phyloP scores from a whole-genome alignment of 1,284 basidiomycete genomes.

The Anthracocystis setariae region DNA sequence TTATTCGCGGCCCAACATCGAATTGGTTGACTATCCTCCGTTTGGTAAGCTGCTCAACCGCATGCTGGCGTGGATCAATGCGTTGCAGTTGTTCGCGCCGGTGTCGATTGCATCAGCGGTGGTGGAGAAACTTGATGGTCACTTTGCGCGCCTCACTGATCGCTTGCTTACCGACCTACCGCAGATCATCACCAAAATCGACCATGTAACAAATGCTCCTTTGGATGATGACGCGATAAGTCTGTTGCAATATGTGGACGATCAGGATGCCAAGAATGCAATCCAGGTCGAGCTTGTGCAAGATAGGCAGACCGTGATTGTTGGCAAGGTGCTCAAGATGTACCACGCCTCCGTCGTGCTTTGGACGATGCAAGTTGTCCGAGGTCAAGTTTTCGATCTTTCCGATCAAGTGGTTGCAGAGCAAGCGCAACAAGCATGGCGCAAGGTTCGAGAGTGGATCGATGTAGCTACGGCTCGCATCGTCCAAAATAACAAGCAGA shows the following conservation, averaged over 20 bases:
- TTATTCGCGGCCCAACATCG: slow-evolving; percentile 20
- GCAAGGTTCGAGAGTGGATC: slow-evolving; percentile 13
- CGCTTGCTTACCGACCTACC: slow-evolving; percentile 11
- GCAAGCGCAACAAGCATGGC: neutral
- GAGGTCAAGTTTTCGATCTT: slow-evolving; percentile 13
- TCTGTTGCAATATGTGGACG: slow-evolving; percentile 8
- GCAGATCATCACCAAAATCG: slow-evolving; percentile 2
- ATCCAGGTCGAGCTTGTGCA: slow-evolving; percentile 14
- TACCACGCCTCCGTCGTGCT: slow-evolving; percentile 25
- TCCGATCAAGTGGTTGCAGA: neutral
- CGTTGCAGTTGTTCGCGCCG: slow-evolving; percentile 30
- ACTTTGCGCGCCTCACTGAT: slow-evolving; percentile 9
- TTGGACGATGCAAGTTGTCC: slow-evolving; percentile 23
- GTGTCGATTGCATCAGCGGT: neutral
- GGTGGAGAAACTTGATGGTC: neutral
- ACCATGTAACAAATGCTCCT: neutral
- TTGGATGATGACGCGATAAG: slow-evolving; percentile 6
- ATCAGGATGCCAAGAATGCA: neutral
- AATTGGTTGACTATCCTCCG: slow-evolving; percentile 30
- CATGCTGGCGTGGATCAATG: slow-evolving; percentile 27
- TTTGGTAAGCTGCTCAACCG: slow-evolving; percentile 33
- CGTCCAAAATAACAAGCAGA: slow-evolving; percentile 1
- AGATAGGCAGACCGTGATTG: slow-evolving; percentile 14
- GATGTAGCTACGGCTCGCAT: neutral
- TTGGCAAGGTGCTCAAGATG: slow-evolving; percentile 14